Evolutionary conservation across 2,329 filamentous ascomycete genomes (phyloP).

Genomic region (Aspergillus pseudotamarii): DNA sequence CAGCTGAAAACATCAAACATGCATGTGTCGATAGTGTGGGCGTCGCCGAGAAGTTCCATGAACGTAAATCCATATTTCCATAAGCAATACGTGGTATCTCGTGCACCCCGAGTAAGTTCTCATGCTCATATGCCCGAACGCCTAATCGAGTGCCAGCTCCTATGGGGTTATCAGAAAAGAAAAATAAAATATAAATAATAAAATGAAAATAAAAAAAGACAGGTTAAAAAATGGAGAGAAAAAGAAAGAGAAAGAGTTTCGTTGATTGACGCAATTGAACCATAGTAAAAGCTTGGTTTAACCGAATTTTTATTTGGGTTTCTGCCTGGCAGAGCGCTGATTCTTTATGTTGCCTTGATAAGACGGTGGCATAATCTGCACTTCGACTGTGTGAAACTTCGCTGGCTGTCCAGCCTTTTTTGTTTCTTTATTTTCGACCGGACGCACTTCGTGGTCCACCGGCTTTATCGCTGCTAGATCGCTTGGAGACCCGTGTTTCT

Average conservation of each 20-base stretch:
- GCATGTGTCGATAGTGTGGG: background rate
- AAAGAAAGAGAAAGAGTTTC: background rate
- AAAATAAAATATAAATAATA: slow-evolving; percentile 8
- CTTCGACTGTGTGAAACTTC: slow-evolving; percentile 16
- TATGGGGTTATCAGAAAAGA: background rate
- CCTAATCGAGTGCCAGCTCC: slow-evolving; percentile 12
- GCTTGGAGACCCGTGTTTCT: background rate
- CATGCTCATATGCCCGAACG: slow-evolving; percentile 10
- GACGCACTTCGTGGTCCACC: background rate
- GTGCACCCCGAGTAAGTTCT: slow-evolving; percentile 18
- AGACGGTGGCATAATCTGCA: slow-evolving; percentile 33
- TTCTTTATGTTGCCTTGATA: background rate
- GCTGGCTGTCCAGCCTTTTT: background rate
- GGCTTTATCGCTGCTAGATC: background rate
- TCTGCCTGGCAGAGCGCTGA: slow-evolving; percentile 5
- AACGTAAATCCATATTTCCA: slow-evolving; percentile 9
- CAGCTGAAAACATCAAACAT: background rate
- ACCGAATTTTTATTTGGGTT: background rate
- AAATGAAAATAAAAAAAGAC: slow-evolving; percentile 8
- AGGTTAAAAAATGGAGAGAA: background rate
- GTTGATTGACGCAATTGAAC: background rate
- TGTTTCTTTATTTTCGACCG: background rate
- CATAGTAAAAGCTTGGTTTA: background rate
- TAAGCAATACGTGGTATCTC: slow-evolving; percentile 27
- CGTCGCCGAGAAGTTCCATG: background rate